Evolutionary conservation across 202 grass and related monocot species (phyloP).

Genomic region (Eragrostis tef): DNA sequence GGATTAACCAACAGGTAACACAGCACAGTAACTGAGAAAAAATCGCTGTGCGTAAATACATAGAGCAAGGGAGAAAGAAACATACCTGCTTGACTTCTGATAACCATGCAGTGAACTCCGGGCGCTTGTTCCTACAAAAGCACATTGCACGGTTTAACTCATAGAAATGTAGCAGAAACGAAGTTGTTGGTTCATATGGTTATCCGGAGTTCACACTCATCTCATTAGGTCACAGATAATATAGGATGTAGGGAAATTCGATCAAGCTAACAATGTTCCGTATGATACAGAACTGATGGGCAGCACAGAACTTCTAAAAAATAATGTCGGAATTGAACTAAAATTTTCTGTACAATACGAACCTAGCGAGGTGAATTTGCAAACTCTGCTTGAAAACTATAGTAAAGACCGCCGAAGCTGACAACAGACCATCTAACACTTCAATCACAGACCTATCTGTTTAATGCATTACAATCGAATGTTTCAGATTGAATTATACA

Average conservation of each 20-base stretch:
- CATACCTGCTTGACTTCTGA: conserved; percentile 93
- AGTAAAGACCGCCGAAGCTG: background rate
- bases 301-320: background rate
- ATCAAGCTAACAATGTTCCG: background rate
- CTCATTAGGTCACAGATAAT: background rate
- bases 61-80: conserved; percentile 19
- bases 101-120: conserved; percentile 96
- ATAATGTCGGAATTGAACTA: background rate
- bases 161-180: conserved; percentile 34
- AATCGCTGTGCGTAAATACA: background rate
- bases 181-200: background rate
- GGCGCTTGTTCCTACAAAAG: conserved; percentile 85
- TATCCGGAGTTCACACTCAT: background rate
- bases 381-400: background rate
- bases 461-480: background rate
- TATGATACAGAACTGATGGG: background rate
- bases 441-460: background rate
- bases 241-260: background rate
- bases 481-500: background rate
- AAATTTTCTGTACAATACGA: background rate
- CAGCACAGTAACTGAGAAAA: background rate
- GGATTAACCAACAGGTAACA: background rate
- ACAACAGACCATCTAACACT: background rate
- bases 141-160: conserved; percentile 19
- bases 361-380: background rate